Conservation (phyloP, 495 filamentous ascomycete genomes). For the Aspergillus sclerotiicarbonarius region DNA sequence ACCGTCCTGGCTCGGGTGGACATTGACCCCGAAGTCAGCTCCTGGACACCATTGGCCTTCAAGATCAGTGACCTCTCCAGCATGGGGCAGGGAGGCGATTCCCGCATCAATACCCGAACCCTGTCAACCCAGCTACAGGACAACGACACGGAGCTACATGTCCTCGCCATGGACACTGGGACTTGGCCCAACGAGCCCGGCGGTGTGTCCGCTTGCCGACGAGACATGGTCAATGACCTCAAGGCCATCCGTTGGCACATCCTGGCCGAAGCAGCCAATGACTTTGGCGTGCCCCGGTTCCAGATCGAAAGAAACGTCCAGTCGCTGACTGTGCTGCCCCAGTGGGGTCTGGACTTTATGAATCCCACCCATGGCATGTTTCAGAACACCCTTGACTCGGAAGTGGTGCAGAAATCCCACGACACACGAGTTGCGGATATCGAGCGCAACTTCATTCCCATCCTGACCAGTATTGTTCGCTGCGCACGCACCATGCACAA, state of each 20-base stretch:
- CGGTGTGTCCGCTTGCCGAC: conserved; percentile 63
- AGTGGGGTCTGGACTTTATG: conserved; percentile 63
- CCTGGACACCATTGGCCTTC: conserved; percentile 57
- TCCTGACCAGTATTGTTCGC: conserved; percentile 54
- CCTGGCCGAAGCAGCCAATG: conserved; percentile 61
- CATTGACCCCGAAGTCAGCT: conserved; percentile 54
- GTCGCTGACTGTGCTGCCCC: conserved; percentile 59
- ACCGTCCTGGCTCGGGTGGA: conserved; percentile 60
- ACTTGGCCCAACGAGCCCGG: conserved; percentile 66
- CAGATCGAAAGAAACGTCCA: conserved; percentile 64
- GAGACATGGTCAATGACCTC: conserved; percentile 63
- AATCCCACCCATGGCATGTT: conserved; percentile 61
- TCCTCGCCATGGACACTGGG: conserved; percentile 59
- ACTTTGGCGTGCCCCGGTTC: conserved; percentile 61
- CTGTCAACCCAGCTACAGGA: conserved; percentile 21
- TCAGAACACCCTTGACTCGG: conserved; percentile 57
- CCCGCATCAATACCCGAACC: conserved; percentile 36
- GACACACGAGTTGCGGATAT: conserved; percentile 51
- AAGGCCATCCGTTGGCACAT: conserved; percentile 61
- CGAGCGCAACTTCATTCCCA: conserved; percentile 57
- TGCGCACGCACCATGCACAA: conserved; percentile 51
- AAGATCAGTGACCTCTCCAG: conserved; percentile 60
- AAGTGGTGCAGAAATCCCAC: conserved; percentile 53
- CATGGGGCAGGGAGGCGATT: conserved; percentile 59
- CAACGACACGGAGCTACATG: conserved; percentile 55